These are phyloP conservation scores for Cladophialophora chaetospira DNA, from an alignment of 2,329 filamentous ascomycete genomes.

Conservation along the genomic window DNA sequence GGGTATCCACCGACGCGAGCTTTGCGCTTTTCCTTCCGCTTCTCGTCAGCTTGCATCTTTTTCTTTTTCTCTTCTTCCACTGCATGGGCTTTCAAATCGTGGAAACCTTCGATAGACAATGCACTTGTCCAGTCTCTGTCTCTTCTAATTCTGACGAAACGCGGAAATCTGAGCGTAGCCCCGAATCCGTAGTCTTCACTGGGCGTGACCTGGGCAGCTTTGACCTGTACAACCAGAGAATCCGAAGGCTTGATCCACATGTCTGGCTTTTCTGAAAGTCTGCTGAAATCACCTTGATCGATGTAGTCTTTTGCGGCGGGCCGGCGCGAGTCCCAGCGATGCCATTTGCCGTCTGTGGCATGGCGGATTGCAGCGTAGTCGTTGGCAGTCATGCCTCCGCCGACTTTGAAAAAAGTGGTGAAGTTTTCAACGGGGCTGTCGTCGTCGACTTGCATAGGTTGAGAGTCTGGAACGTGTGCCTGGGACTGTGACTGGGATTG, in stretches of 20 bases:
- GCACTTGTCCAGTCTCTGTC: conserved; percentile 84
- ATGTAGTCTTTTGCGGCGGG: conserved; percentile 74
- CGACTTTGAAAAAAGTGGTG: conserved; percentile 93
- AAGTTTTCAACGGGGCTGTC: conserved; percentile 65
- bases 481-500: conserved; percentile 22
- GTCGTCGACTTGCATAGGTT: conserved; percentile 45
- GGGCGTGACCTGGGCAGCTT: conserved; percentile 74
- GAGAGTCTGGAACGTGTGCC: conserved; percentile 6
- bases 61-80: conserved; percentile 72
- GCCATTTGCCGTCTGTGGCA: conserved; percentile 88
- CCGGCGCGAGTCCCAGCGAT: conserved; percentile 74
- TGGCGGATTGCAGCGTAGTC: conserved; percentile 85
- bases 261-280: conserved; percentile 78
- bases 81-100: conserved; percentile 66
- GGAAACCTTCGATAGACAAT: conserved; percentile 75
- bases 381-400: conserved; percentile 82
- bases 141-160: conserved; percentile 77
- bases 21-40: conserved; percentile 64
- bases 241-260: conserved; percentile 90
- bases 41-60: conserved; percentile 43
- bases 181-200: conserved; percentile 78
- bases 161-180: conserved; percentile 83
- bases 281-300: conserved; percentile 71
- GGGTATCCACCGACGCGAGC: conserved; percentile 47
- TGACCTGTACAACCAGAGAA: conserved; percentile 83